phyloP scores from a whole-genome alignment of 768 basidiomycete species.

The Pisolithus marmoratus region DNA sequence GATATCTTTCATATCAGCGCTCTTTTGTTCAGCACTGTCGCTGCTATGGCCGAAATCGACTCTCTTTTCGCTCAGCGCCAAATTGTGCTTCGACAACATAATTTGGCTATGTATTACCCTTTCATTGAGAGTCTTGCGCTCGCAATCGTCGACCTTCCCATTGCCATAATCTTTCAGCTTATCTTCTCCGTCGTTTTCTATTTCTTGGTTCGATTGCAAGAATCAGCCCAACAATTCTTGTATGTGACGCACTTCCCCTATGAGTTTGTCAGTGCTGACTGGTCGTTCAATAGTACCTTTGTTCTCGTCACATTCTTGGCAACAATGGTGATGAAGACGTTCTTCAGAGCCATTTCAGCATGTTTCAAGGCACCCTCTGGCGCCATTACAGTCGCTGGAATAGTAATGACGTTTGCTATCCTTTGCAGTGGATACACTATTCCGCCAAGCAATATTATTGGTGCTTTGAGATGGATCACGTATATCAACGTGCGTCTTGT shows the following conservation, averaged over 20 bases:
- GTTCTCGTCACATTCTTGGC: constrained; percentile 48
- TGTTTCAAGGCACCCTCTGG: constrained; percentile 46
- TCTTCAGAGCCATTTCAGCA: constrained; percentile 64
- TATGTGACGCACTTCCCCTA: constrained; percentile 2
- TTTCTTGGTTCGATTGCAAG: constrained; percentile 16
- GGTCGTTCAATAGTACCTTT: constrained; percentile 46
- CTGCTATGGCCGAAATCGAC: constrained; percentile 50
- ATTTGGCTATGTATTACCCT: constrained; percentile 43
- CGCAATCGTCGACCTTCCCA: constrained; percentile 41
- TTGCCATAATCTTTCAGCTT: constrained; percentile 22
- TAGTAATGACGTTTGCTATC: constrained; percentile 33
- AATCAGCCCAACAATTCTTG: constrained; percentile 14
- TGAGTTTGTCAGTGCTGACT: constrained; percentile 28
- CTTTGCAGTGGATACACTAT: constrained; percentile 41
- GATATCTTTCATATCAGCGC: constrained; percentile 37
- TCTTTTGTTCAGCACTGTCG: constrained; percentile 45
- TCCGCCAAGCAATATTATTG: constrained; percentile 10
- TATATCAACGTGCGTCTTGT: constrained; percentile 23
- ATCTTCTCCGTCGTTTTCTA: constrained; percentile 12
- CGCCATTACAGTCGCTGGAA: constrained; percentile 32
- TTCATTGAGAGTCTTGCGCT: constrained; percentile 41
- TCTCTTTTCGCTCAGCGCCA: constrained; percentile 39
- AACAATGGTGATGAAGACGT: constrained; percentile 63
- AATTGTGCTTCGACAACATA: constrained; percentile 38
- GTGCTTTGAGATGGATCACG: constrained; percentile 14